Conservation (phyloP, 2,329 filamentous ascomycete genomes). For the Colletotrichum limetticola region DNA sequence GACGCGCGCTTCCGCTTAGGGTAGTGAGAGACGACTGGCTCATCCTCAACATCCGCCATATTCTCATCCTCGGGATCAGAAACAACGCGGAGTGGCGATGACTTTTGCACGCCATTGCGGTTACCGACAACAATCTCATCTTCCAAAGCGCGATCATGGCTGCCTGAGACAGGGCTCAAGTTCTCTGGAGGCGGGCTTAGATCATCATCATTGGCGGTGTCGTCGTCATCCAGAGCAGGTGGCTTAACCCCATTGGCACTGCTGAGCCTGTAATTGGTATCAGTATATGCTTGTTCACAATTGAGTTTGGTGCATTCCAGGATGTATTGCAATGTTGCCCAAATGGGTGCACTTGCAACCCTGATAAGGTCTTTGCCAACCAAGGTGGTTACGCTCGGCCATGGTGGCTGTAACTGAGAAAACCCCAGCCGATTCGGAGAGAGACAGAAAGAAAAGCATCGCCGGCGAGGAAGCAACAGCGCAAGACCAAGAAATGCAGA, state of each 20-base stretch:
- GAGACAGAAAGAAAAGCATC: background rate
- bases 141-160: conserved; percentile 53
- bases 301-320: background rate
- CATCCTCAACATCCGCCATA: conserved; percentile 55
- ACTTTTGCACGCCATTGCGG: conserved; percentile 49
- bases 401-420: background rate
- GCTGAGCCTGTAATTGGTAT: conserved; percentile 34
- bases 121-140: conserved; percentile 66
- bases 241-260: conserved; percentile 37
- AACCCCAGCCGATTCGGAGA: background rate
- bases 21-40: conserved; percentile 52
- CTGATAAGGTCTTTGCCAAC: background rate
- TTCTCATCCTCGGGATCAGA: conserved; percentile 55
- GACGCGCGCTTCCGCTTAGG: conserved; percentile 65
- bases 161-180: conserved; percentile 51
- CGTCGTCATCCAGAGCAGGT: conserved; percentile 45
- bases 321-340: background rate
- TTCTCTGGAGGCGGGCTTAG: conserved; percentile 57
- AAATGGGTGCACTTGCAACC: background rate
- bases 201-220: conserved; percentile 50
- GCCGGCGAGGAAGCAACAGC: background rate
- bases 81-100: conserved; percentile 45
- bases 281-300: background rate
- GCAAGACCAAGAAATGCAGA: background rate
- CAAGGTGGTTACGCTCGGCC: background rate